A percentile compares a stretch with the other conserved stretches of the same genome.
Conservation (phyloP, 805 yeast genomes). For the Wickerhamomyces xylosicus region DNA sequence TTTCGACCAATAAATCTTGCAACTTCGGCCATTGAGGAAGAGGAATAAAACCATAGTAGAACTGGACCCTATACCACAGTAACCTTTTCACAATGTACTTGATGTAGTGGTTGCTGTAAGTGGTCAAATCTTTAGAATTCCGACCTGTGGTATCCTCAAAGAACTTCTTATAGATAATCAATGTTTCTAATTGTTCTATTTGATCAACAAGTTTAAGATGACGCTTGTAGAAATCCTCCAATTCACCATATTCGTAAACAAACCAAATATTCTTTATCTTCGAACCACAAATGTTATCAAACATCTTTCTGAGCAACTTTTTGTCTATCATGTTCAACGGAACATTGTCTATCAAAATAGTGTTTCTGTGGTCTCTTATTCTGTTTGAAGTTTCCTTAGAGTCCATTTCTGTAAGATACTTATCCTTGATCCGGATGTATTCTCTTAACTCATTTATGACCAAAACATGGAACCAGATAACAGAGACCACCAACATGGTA, state of each 20-base stretch:
- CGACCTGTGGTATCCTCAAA: neutral
- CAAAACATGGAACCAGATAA: slow-evolving; percentile 45
- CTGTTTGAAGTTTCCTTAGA: slow-evolving; percentile 11
- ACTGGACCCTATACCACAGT: slow-evolving; percentile 3
- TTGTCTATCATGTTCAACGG: slow-evolving; percentile 23
- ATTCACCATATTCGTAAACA: slow-evolving; percentile 32
- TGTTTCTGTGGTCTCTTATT: slow-evolving; percentile 19
- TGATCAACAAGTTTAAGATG: slow-evolving; percentile 20
- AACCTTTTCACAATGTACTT: slow-evolving; percentile 4
- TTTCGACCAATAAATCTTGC: neutral
- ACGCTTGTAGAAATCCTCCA: slow-evolving; percentile 22
- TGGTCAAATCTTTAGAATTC: neutral
- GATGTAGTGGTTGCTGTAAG: neutral
- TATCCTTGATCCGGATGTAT: slow-evolving; percentile 38
- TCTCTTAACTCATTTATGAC: slow-evolving; percentile 45
- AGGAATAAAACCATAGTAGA: slow-evolving; percentile 3
- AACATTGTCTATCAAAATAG: slow-evolving; percentile 35
- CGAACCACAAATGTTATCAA: slow-evolving; percentile 28
- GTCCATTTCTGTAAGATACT: slow-evolving; percentile 23
- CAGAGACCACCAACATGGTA: slow-evolving; percentile 41
- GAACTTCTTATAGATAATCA: slow-evolving; percentile 20
- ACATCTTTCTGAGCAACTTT: slow-evolving; percentile 12
- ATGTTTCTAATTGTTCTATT: slow-evolving; percentile 31
- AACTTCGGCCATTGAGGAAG: neutral
- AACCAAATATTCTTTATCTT: slow-evolving; percentile 52